Evolutionary conservation across 2,329 filamentous ascomycete species (phyloP), one percentile per base, ranked within the genome.

Genomic region (Calonectria naviculata): DNA sequence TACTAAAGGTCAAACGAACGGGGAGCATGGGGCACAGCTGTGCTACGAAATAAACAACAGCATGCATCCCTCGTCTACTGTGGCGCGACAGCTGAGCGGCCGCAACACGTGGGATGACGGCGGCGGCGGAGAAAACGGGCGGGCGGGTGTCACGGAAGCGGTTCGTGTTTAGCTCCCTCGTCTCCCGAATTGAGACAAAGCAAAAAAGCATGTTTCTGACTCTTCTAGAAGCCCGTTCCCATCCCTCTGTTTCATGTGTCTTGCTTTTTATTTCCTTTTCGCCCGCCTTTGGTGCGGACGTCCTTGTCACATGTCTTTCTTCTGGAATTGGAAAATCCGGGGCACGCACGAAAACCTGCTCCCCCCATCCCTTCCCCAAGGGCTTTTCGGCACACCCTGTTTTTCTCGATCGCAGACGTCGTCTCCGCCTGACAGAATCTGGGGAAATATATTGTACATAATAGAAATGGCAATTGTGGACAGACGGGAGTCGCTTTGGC

Each of bases 391-490:
- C 34, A 36, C 34, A 36, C 34, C 28, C 28, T 31, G 47, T 52
- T 26, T 52, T 26, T 36, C 34, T 36, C 17, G 26, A 52, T 52
- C 47, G 26, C 26, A 49, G 26, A 31, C 17, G 9, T 15, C n/a
- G 12, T 15, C 10, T 36, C 34, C 34, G 34, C 34, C 31, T n/a
- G 38, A 13, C 41, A 60, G 17, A 52, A 52, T 46, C 44, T 41
- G 29, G 65, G 58, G 64, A 34, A 41, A 54, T 31, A n/a, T 42
- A 21, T 34, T 42, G 56, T 67, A 52, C 3, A 2, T 5, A 38
- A 13, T 10, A 13, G 36, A 1, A 4, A 7, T 38, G 72, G 76
- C 31, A 71, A 75, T 68, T 70, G 71, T 73, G 70, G 70, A 64
- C 72, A 65, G 26, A 9, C 19, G 17, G 13, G 62, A 13, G 58